A percentile compares a stretch with the other conserved stretches of the same genome.
These are phyloP conservation scores for Meyerozyma athensensis DNA, from an alignment of 1,139 yeast genomes.

Conservation along the genomic window DNA sequence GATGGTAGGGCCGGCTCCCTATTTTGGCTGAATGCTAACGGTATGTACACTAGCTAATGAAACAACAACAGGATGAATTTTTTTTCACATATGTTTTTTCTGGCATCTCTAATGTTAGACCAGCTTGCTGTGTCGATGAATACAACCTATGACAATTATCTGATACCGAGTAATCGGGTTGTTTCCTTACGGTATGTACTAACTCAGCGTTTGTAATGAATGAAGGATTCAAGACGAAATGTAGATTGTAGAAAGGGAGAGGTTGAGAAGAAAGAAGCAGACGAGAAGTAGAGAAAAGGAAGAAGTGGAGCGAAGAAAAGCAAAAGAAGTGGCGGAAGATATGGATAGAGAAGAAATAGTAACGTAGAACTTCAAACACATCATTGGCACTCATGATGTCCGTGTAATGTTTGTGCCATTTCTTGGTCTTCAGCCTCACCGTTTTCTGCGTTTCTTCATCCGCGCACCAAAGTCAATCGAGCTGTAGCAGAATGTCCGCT, in stretches of 20 bases:
- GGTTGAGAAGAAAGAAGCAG: background rate
- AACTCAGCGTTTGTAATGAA: background rate
- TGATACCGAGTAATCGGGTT: conserved; percentile 8
- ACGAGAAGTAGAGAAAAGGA: background rate
- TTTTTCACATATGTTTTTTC: conserved; percentile 15
- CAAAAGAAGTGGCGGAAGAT: too few species aligned
- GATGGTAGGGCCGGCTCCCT: background rate
- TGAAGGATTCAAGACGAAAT: background rate
- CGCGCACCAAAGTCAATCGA: too few species aligned
- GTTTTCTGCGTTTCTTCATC: too few species aligned
- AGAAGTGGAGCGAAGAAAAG: too few species aligned
- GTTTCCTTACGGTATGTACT: background rate
- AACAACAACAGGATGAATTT: conserved; percentile 13
- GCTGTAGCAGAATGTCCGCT: too few species aligned
- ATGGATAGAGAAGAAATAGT: too few species aligned
- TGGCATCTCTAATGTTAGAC: conserved; percentile 21
- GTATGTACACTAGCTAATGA: background rate
- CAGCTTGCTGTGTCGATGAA: conserved; percentile 15
- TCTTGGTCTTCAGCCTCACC: too few species aligned
- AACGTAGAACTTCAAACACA: too few species aligned
- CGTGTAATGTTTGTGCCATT: too few species aligned
- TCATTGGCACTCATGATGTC: too few species aligned
- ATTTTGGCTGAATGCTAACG: background rate
- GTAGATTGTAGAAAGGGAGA: background rate
- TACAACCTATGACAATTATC: conserved; percentile 16